Percentiles rank a stretch among this genome's conserved stretches.
Conservation (phyloP, 192 early-diverging fungal genomes). For the Coemansia asiatica region DNA sequence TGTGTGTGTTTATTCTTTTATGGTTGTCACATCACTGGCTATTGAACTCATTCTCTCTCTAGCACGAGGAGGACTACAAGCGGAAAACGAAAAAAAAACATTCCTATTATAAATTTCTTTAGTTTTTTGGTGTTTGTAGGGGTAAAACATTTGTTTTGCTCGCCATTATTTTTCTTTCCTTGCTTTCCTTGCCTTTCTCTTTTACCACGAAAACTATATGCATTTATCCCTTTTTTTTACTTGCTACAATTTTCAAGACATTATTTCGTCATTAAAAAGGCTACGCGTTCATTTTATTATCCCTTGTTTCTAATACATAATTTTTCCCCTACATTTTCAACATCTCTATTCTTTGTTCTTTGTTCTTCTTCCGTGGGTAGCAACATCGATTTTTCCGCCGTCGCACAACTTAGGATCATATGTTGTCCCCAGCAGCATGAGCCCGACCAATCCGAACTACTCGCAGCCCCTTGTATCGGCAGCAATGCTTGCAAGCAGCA, state of each 20-base stretch:
- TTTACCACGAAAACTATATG: neutral
- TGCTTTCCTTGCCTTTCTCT: neutral
- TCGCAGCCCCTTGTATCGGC: constrained; percentile 13
- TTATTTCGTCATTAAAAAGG: constrained; percentile 7
- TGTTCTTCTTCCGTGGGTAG: constrained; percentile 2
- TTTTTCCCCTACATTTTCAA: neutral
- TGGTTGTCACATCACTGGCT: neutral
- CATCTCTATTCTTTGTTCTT: neutral
- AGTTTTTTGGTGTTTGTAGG: neutral
- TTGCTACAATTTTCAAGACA: neutral
- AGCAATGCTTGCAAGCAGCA: constrained; percentile 10
- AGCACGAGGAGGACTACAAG: neutral
- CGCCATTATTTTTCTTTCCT: too few species aligned
- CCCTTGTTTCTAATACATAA: neutral
- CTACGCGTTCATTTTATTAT: neutral
- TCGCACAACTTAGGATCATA: constrained; percentile 1
- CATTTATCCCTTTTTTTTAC: neutral
- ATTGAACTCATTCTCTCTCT: too few species aligned
- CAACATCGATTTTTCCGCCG: constrained; percentile 1
- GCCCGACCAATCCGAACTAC: constrained; percentile 7
- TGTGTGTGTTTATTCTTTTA: neutral
- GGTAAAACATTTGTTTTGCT: neutral
- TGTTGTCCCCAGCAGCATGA: constrained; percentile 11
- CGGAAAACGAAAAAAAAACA: neutral
- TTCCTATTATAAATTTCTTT: neutral